Conservation (phyloP, 306 rosid genomes). For the Dicorynia guianensis region DNA sequence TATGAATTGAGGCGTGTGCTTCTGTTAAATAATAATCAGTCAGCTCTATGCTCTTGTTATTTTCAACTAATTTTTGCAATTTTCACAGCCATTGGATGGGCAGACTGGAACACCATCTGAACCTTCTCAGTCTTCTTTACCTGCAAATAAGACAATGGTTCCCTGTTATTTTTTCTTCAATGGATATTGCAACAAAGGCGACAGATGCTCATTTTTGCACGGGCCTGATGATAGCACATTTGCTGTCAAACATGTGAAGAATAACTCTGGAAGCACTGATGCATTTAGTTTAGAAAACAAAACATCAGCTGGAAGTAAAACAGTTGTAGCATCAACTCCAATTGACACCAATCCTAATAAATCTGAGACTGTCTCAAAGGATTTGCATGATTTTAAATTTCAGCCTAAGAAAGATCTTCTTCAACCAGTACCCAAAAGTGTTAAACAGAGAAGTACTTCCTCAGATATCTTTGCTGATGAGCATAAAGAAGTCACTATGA, state of each 20-base stretch:
- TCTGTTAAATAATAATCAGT: no score
- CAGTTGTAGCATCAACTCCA: slow-evolving; percentile 41
- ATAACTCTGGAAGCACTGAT: slow-evolving; percentile 50
- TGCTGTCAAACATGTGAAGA: slow-evolving; percentile 55
- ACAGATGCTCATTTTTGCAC: slow-evolving; percentile 76
- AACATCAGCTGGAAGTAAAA: slow-evolving; percentile 46
- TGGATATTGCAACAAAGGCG: slow-evolving; percentile 88
- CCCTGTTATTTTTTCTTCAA: slow-evolving; percentile 81
- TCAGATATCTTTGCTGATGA: slow-evolving; percentile 47
- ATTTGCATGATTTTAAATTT: slow-evolving; percentile 38
- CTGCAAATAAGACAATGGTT: slow-evolving; percentile 64
- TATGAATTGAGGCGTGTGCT: no score
- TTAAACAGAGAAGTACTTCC: slow-evolving; percentile 36
- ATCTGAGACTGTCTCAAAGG: slow-evolving; percentile 47
- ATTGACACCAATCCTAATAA: slow-evolving; percentile 36
- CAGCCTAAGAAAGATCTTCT: slow-evolving; percentile 48
- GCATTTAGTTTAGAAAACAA: slow-evolving; percentile 50
- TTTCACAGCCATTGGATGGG: no score
- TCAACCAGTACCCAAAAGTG: slow-evolving; percentile 42
- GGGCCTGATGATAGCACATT: slow-evolving; percentile 46
- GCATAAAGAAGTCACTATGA: slow-evolving; percentile 51
- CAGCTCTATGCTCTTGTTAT: no score
- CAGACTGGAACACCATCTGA: no score
- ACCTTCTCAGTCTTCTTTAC: slow-evolving; percentile 39
- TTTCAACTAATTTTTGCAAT: no score